Evolutionary conservation across 2,329 filamentous ascomycete genomes (phyloP), one percentile per base, ranked within the genome.

Genomic region (Cladosporium sp.): DNA sequence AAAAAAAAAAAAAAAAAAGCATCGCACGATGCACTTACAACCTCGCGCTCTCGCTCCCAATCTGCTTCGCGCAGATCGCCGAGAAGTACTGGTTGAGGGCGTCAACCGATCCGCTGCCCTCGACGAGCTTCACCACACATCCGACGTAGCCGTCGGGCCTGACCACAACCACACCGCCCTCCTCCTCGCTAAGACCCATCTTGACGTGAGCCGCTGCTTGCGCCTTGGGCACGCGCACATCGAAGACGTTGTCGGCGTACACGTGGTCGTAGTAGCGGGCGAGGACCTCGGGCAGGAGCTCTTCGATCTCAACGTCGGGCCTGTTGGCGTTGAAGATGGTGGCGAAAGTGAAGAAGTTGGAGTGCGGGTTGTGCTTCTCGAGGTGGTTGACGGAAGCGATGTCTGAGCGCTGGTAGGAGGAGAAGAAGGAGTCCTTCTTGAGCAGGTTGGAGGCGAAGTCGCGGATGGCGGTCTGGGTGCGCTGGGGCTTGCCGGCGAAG

Each of bases 81-180:
- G 84, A 83, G 78, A 97, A 97, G 76, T 96, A 97, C 69, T 85
- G 83, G 74, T 97, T 91, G 71, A 97, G 80, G 18, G 95, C 91
- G 72, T 96, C 91, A 0, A 91, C 88, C 0, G 93, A 97, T 18
- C 88, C 91, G 65, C 80, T 86, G 0, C 93, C 93, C 77, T 94
- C 89, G 1, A 86, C 88, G 26, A 97, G 80, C 71, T 84, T 84
- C 12, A 91, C 86, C 4, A 93, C 90, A 67, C 91, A 85, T 26
- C 90, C 91, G 31, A 97, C 89, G 76, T 97, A 95, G 8, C 92
- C 92, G 77, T 97, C 93, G 0, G 93, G 93, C 53, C 93, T 82
- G 8, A 96, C 91, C 11, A 97, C 90, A 1, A 96, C 89, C 1
- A 97, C 86, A 65, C 90, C 92, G 12, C 92, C 92, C 67, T 81